Evolutionary conservation across 306 rosid genomes (phyloP).

Genomic region (Trichosanthes cucumerina): DNA sequence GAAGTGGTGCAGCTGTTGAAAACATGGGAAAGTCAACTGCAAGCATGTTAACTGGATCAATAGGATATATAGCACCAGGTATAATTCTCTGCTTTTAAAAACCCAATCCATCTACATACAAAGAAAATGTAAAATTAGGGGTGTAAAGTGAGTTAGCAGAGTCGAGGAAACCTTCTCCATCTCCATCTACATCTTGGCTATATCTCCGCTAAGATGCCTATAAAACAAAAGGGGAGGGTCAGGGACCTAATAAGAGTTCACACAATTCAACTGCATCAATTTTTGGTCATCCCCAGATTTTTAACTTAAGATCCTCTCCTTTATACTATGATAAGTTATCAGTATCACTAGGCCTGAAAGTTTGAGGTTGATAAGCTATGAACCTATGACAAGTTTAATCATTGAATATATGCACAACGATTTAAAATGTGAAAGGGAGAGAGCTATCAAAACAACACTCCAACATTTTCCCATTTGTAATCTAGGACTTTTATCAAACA

Average conservation of each 20-base stretch:
- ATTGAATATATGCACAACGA: not conserved
- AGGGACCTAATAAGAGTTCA: not conserved
- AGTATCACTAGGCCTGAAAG: not conserved
- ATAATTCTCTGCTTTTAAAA: not conserved
- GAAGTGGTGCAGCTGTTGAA: conserved; percentile 33
- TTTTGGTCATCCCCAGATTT: not conserved
- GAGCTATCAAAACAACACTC: not conserved
- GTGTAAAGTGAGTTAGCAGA: not conserved
- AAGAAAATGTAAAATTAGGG: not conserved
- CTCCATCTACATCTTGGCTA: not conserved
- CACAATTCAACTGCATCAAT: not conserved
- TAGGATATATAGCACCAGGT: conserved; percentile 75
- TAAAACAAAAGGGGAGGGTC: not conserved
- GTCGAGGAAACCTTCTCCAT: not conserved
- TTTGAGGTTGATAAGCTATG: conserved; percentile 2
- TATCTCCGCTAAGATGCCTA: not conserved
- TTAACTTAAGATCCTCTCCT: not conserved
- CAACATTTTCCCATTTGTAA: not conserved
- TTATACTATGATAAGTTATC: not conserved
- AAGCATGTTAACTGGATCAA: conserved; percentile 47
- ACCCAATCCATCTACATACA: not conserved
- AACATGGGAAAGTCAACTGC: conserved; percentile 50
- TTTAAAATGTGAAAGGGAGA: not conserved
- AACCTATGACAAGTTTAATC: not conserved
- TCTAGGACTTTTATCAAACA: conserved; percentile 2